Evolutionary conservation across 2,329 filamentous ascomycete genomes (phyloP).

Genomic region (Thielaviopsis ethacetica): DNA sequence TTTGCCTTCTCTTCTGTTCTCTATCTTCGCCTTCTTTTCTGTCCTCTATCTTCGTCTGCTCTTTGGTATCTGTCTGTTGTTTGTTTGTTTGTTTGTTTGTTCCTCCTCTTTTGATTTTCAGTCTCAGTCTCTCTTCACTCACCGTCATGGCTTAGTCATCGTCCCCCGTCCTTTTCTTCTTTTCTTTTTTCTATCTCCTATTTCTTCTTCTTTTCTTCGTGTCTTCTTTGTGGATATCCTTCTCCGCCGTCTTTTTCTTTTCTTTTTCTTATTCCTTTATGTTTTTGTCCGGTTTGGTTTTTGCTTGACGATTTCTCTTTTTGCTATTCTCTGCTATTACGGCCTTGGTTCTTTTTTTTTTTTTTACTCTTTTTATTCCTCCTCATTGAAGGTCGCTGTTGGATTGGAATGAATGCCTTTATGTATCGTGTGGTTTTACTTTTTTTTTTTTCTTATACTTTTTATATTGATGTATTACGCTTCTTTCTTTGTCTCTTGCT

Average conservation of each 20-base stretch:
- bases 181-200: constrained; percentile 9
- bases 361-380: neutral
- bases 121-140: constrained; percentile 8
- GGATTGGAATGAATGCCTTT: too few species aligned
- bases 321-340: too few species aligned
- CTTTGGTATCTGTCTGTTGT: constrained; percentile 13
- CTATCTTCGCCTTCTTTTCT: neutral
- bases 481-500: neutral
- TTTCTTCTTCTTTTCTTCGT: neutral
- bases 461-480: neutral
- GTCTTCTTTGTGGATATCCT: neutral
- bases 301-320: too few species aligned
- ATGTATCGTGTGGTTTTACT: too few species aligned
- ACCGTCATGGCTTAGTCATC: constrained; percentile 17
- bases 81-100: constrained; percentile 18
- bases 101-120: constrained; percentile 14
- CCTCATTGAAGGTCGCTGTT: too few species aligned
- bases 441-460: too few species aligned
- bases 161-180: constrained; percentile 18
- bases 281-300: too few species aligned
- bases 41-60: neutral
- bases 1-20: neutral
- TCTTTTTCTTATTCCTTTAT: neutral
- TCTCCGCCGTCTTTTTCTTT: neutral
- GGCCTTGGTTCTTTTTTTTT: too few species aligned